A percentile compares a stretch with the other conserved stretches of the same genome.
Evolutionary conservation across 768 basidiomycete species (phyloP).

Genomic region (Tubosaeta sp.): DNA sequence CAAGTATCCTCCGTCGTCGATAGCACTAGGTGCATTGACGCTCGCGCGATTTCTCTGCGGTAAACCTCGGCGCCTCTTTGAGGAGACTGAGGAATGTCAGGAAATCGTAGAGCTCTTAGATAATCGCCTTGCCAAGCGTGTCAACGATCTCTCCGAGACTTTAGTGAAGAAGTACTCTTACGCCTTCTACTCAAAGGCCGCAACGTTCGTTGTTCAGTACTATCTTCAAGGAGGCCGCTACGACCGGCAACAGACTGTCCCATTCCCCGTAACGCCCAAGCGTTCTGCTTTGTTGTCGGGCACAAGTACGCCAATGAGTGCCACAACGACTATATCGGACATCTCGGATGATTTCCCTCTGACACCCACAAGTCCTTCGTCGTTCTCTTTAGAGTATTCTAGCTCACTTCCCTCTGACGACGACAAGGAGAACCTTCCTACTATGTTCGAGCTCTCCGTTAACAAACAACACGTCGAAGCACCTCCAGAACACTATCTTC

Average conservation of each 20-base stretch:
- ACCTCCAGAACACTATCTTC: slow-evolving; percentile 71
- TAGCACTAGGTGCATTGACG: slow-evolving; percentile 86
- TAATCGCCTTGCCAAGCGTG: slow-evolving; percentile 77
- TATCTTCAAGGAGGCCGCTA: slow-evolving; percentile 88
- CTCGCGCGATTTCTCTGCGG: slow-evolving; percentile 87
- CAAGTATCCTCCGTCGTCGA: slow-evolving; percentile 76
- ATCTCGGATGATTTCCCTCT: slow-evolving; percentile 79
- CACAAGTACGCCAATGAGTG: slow-evolving; percentile 71
- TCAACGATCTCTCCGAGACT: slow-evolving; percentile 93
- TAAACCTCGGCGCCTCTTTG: slow-evolving; percentile 70
- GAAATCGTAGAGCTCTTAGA: slow-evolving; percentile 87
- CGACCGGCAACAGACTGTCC: slow-evolving; percentile 39
- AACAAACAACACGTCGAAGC: slow-evolving; percentile 68
- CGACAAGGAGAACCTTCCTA: slow-evolving; percentile 78
- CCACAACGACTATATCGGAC: slow-evolving; percentile 69
- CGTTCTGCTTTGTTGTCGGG: slow-evolving; percentile 40
- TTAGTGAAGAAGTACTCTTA: slow-evolving; percentile 98
- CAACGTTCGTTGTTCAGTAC: slow-evolving; percentile 88
- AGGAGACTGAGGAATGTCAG: slow-evolving; percentile 79
- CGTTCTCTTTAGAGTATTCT: slow-evolving; percentile 44
- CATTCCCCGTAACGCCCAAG: slow-evolving; percentile 63
- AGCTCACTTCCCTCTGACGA: slow-evolving; percentile 60
- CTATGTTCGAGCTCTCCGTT: slow-evolving; percentile 66
- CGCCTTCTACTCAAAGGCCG: slow-evolving; percentile 94
- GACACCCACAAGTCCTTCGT: slow-evolving; percentile 70